Conservation (phyloP, 345 rosid species). For the Conringia planisiliqua region DNA sequence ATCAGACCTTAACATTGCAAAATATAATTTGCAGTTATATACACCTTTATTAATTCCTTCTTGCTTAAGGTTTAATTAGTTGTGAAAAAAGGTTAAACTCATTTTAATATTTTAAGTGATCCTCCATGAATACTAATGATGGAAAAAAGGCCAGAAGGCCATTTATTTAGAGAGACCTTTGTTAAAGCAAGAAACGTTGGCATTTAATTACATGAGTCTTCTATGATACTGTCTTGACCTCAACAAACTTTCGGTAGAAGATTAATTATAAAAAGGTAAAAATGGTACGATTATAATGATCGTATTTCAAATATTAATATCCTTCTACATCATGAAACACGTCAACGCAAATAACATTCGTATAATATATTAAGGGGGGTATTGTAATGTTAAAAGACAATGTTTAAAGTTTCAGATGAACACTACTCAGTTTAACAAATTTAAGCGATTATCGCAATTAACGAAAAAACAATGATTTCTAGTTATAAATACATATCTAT, state of each 20-base stretch:
- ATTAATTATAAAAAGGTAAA: slow-evolving; percentile 4
- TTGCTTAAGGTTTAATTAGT: slow-evolving; percentile 1
- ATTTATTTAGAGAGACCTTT: neutral
- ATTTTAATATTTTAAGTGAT: neutral
- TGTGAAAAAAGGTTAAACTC: neutral
- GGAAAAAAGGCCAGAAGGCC: slow-evolving; percentile 14
- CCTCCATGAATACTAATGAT: slow-evolving; percentile 10
- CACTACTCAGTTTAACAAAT: too few relatives aligned
- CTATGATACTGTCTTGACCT: slow-evolving; percentile 10
- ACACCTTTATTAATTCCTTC: neutral
- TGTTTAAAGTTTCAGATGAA: neutral
- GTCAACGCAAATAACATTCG: neutral
- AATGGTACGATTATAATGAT: slow-evolving; percentile 8
- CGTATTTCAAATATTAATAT: neutral
- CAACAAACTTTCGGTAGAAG: slow-evolving; percentile 28
- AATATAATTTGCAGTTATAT: too few relatives aligned
- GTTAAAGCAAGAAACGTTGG: neutral
- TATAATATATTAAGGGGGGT: neutral
- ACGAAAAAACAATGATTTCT: too few relatives aligned
- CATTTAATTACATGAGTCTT: slow-evolving; percentile 1
- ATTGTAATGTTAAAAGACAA: neutral
- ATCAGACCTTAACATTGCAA: too few relatives aligned
- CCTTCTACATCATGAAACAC: neutral
- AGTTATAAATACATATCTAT: too few relatives aligned
- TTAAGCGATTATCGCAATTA: too few relatives aligned